Percentiles rank a stretch among this genome's conserved stretches.
phyloP scores from a whole-genome alignment of 1,139 yeast genomes.

The Debaryomyces psychrophilus region DNA sequence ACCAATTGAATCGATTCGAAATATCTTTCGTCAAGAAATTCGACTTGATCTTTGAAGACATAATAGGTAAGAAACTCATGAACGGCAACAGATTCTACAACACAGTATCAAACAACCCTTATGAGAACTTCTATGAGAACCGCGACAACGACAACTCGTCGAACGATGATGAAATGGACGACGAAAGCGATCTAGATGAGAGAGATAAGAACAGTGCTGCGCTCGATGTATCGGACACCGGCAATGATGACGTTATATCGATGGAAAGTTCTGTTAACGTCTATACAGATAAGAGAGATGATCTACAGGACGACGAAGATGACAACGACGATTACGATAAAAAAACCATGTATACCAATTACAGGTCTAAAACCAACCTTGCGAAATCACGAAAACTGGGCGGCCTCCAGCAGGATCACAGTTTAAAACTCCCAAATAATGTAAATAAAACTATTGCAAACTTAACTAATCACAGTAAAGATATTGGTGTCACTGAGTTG shows the following conservation, averaged over 20 bases:
- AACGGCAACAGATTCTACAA: background rate
- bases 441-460: slow-evolving; percentile 8
- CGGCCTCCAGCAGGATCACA: background rate
- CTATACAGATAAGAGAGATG: slow-evolving; percentile 12
- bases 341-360: background rate
- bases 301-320: slow-evolving; percentile 5
- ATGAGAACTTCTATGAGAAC: slow-evolving; percentile 31
- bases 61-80: slow-evolving; percentile 3
- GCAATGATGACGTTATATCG: slow-evolving; percentile 25
- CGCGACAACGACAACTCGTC: slow-evolving; percentile 7
- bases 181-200: slow-evolving; percentile 17
- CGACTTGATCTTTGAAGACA: slow-evolving; percentile 10
- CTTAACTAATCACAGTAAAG: slow-evolving; percentile 9
- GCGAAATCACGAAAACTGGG: slow-evolving; percentile 1
- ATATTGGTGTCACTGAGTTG: slow-evolving; percentile 18
- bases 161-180: slow-evolving; percentile 10
- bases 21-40: slow-evolving; percentile 9
- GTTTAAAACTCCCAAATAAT: background rate
- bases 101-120: background rate
- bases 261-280: slow-evolving; percentile 17
- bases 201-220: slow-evolving; percentile 16
- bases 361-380: background rate
- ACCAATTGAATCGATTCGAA: slow-evolving; percentile 8
- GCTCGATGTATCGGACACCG: slow-evolving; percentile 18
- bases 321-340: slow-evolving; percentile 4